phyloP scores from a whole-genome alignment of 1,284 basidiomycete species.

The Xerocomus amazonicus region DNA sequence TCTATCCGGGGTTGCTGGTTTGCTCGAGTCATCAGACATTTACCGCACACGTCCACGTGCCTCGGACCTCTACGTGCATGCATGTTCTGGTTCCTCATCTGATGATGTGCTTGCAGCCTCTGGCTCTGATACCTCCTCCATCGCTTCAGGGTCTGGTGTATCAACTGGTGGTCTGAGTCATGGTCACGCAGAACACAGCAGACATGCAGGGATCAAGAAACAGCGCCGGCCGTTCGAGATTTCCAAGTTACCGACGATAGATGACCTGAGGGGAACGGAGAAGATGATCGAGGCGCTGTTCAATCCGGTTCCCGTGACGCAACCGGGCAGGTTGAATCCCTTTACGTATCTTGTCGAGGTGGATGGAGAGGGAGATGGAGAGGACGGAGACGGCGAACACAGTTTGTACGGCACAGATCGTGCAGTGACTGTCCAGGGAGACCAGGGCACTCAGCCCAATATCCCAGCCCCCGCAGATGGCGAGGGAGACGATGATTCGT shows the following conservation, averaged over 20 bases:
- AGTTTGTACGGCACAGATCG: not conserved
- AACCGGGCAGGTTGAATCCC: slow-evolving; percentile 46
- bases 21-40: slow-evolving; percentile 52
- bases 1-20: slow-evolving; percentile 59
- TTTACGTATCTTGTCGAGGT: slow-evolving; percentile 53
- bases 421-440: not conserved
- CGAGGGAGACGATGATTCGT: slow-evolving; percentile 19
- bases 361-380: slow-evolving; percentile 21
- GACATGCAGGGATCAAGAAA: slow-evolving; percentile 14
- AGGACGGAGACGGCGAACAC: slow-evolving; percentile 9
- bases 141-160: slow-evolving; percentile 14
- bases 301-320: slow-evolving; percentile 56
- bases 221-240: slow-evolving; percentile 40
- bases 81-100: slow-evolving; percentile 31
- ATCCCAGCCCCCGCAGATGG: not conserved
- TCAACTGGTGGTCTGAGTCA: slow-evolving; percentile 5
- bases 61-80: slow-evolving; percentile 43
- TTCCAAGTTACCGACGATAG: slow-evolving; percentile 46
- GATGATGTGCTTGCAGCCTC: slow-evolving; percentile 32
- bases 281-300: slow-evolving; percentile 73
- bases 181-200: not conserved
- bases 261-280: slow-evolving; percentile 61
- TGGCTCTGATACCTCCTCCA: slow-evolving; percentile 25
- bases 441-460: not conserved
- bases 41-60: slow-evolving; percentile 50